Evolutionary conservation across 805 yeast genomes (phyloP).

Genomic region (Yarrowia keelungensis): DNA sequence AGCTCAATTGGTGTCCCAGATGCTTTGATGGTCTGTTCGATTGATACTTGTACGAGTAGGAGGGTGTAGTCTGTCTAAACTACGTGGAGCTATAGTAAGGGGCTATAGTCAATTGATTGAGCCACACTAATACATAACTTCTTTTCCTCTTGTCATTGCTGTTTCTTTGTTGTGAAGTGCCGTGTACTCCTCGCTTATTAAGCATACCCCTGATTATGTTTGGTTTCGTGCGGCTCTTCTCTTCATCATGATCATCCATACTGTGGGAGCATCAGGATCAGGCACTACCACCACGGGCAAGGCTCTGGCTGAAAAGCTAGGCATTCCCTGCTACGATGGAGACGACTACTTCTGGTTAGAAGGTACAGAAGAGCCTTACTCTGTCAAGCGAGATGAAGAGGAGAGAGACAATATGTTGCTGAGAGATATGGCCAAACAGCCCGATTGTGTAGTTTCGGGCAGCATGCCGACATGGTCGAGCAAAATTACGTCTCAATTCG

Average conservation of each 20-base stretch:
- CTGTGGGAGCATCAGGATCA: conserved; percentile 27
- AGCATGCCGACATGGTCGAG: conserved; percentile 29
- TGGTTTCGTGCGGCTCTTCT: not conserved
- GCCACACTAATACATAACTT: too few species aligned
- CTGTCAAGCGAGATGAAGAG: not conserved
- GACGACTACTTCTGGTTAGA: conserved; percentile 27
- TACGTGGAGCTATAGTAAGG: too few species aligned
- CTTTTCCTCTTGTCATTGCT: too few species aligned
- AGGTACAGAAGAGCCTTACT: conserved; percentile 8
- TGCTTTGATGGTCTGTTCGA: too few species aligned
- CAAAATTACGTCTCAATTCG: conserved; percentile 14
- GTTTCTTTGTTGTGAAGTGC: too few species aligned
- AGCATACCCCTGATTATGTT: too few species aligned
- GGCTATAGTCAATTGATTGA: too few species aligned
- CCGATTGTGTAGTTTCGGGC: conserved; percentile 17
- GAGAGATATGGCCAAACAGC: conserved; percentile 16
- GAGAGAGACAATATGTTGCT: conserved; percentile 31
- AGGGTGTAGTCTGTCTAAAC: too few species aligned
- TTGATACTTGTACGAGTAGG: too few species aligned
- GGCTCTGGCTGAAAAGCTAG: conserved; percentile 14
- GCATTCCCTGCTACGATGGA: conserved; percentile 22
- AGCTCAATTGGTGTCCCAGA: too few species aligned
- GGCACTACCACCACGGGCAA: conserved; percentile 24
- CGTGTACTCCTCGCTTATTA: too few species aligned
- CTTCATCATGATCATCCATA: conserved; percentile 31